Evolutionary conservation across 164 flowering plant species (phyloP), one percentile per base, ranked within the genome.

Genomic region (Magnolia sinica): DNA sequence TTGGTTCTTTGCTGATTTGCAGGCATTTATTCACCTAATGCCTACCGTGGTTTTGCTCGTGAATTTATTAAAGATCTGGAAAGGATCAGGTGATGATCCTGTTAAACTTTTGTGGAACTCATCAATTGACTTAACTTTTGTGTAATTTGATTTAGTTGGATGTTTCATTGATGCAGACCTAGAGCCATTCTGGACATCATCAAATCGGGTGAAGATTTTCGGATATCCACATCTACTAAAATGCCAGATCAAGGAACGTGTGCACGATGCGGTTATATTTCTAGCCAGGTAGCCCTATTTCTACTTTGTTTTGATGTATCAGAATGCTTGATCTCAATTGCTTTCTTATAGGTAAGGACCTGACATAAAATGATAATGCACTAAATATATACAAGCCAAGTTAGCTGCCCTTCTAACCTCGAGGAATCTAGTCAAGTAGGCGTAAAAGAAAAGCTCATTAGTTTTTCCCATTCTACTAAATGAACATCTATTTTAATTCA

Each of bases 221-320:
- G 99, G 88, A 94, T 96, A 74, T 88, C 98, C 29, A 89, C 92
- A 45, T 66, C 88, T 45, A 88, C 98, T 58, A 96, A 92, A 83
- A 92, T 96, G 99, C 99, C 99, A 9, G 98, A 94, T 86, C 99
- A 96, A 82, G 98, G 98, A 70, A 91, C 88, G 10, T 96, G 98
- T 84, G 97, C 91, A 83, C 89, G 93, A 14, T 94, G 99, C 86
- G 99, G 99, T 74, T 96, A 96, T 81, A 96, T 96, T 75, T 92
- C 99, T 71, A 96, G 99, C 83, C 98, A 94, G 96, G 99, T 92
- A 71, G 74, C 71, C 50, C 63, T 27, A 45, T 72, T 75, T 71
- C 22, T 65, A 31, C 27, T 61, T 8, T 27, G 20, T 23, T 37
- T 37, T 64, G 37, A 23, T 71, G 31, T 49, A 10, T 3, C 13